These are phyloP conservation scores for Priceomyces castillae DNA, from an alignment of 805 yeast genomes.

Conservation along the genomic window DNA sequence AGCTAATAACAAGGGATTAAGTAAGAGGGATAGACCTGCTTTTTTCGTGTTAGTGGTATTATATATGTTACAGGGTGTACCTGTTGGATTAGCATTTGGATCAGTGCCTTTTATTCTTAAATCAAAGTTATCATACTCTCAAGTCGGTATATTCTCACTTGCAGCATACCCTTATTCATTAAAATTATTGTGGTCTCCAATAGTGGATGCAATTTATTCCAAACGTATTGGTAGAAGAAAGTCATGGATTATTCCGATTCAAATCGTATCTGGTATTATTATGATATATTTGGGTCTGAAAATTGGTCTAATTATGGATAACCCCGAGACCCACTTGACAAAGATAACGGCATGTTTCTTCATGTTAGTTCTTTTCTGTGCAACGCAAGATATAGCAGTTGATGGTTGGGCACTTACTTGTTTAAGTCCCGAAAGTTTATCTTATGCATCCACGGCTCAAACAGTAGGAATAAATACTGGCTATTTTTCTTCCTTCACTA, in stretches of 20 bases:
- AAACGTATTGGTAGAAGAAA: conserved; percentile 73
- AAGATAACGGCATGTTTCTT: conserved; percentile 71
- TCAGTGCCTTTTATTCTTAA: conserved; percentile 88
- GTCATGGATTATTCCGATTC: conserved; percentile 95
- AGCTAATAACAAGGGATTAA: conserved; percentile 3
- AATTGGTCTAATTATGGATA: conserved; percentile 49
- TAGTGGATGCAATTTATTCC: conserved; percentile 83
- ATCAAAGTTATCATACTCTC: conserved; percentile 77
- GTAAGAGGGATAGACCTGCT: conserved; percentile 59
- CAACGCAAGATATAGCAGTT: conserved; percentile 97
- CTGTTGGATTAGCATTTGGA: conserved; percentile 94
- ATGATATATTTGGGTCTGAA: conserved; percentile 61
- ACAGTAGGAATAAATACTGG: conserved; percentile 94
- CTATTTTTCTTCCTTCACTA: conserved; percentile 86
- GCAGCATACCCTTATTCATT: conserved; percentile 95
- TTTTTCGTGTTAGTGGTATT: conserved; percentile 70
- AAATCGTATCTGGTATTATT: conserved; percentile 69
- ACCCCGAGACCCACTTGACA: conserved; percentile 49
- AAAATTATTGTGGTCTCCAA: conserved; percentile 92
- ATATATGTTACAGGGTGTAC: conserved; percentile 91
- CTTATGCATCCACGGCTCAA: conserved; percentile 96
- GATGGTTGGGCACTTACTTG: conserved; percentile 98
- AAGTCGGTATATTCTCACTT: conserved; percentile 84
- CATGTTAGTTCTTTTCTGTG: conserved; percentile 78
- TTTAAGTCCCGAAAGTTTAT: conserved; percentile 69